Percentiles rank a stretch among this genome's conserved stretches.
Evolutionary conservation across 805 yeast genomes (phyloP).

Genomic region (Yarrowia sp.): DNA sequence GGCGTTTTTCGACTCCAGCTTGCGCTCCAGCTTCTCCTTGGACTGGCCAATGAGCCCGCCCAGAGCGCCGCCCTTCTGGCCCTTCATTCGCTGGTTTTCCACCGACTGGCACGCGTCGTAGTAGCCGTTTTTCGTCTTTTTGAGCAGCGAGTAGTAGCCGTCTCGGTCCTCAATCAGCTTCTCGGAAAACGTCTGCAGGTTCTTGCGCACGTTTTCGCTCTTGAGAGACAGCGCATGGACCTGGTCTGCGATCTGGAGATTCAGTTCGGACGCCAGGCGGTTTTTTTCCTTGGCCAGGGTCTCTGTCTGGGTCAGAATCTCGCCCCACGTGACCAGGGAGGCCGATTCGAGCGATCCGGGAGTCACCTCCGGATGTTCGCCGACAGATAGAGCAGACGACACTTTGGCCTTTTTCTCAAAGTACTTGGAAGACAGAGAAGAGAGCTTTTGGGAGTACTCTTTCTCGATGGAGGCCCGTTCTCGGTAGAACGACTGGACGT

Average conservation of each 20-base stretch:
- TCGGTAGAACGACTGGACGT: constrained; percentile 80
- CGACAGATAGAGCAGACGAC: constrained; percentile 77
- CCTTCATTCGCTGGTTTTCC: constrained; percentile 79
- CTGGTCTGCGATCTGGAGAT: constrained; percentile 66
- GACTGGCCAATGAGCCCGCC: constrained; percentile 40
- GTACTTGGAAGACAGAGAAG: constrained; percentile 68
- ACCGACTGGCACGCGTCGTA: constrained; percentile 80
- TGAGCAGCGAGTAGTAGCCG: constrained; percentile 61
- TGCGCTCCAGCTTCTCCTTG: constrained; percentile 54
- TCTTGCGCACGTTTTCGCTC: constrained; percentile 60
- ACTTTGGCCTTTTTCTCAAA: constrained; percentile 77
- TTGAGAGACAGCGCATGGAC: constrained; percentile 60
- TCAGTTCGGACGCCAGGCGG: constrained; percentile 65
- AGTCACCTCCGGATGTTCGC: constrained; percentile 86
- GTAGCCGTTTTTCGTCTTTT: constrained; percentile 74
- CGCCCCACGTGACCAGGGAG: constrained; percentile 87
- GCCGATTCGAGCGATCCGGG: constrained; percentile 96
- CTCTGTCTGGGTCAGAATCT: constrained; percentile 83
- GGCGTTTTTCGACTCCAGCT: constrained; percentile 64
- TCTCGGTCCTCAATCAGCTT: constrained; percentile 59
- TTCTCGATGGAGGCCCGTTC: constrained; percentile 83
- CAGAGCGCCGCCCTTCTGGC: constrained; percentile 55
- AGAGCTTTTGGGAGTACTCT: constrained; percentile 77
- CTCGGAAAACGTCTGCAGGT: constrained; percentile 67
- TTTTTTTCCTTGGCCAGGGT: constrained; percentile 70